A percentile compares a stretch with the other conserved stretches of the same genome.
Conservation (phyloP, 257 asterid genomes). For the Capsicum pubescens region DNA sequence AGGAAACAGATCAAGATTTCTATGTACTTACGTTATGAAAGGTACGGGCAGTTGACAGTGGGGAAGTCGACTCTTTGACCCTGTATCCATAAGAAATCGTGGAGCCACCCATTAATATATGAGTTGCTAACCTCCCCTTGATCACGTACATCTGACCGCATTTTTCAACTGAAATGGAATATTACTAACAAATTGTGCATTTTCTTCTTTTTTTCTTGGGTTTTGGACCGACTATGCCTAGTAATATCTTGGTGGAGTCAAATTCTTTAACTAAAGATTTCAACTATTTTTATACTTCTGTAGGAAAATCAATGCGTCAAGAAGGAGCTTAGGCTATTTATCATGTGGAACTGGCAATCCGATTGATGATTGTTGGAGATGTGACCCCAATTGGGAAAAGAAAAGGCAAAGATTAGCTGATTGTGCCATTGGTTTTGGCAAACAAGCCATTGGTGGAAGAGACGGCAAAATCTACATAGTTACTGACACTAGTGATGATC, state of each 20-base stretch:
- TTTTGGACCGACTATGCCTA: neutral
- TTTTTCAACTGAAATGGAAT: conserved; percentile 30
- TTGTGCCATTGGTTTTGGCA: conserved; percentile 91
- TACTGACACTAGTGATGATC: conserved; percentile 66
- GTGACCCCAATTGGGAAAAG: conserved; percentile 77
- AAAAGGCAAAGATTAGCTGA: conserved; percentile 74
- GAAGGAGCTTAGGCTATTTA: conserved; percentile 68
- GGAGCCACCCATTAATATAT: neutral
- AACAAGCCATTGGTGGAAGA: conserved; percentile 77
- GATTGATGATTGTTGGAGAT: conserved; percentile 96
- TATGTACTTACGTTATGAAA: neutral
- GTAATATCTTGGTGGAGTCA: neutral
- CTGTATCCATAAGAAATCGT: neutral
- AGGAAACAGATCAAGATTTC: neutral
- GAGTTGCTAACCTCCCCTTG: neutral
- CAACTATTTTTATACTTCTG: neutral
- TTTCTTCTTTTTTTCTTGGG: neutral
- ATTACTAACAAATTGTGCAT: neutral
- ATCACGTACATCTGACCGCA: conserved; percentile 16
- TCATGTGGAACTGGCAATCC: conserved; percentile 90
- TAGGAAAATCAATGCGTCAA: conserved; percentile 73
- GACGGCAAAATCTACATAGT: conserved; percentile 77
- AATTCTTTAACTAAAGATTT: neutral
- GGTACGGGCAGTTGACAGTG: neutral
- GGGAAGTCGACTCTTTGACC: neutral